phyloP scores from a whole-genome alignment of 192 early-diverging fungal species.

The Linderina pennispora region DNA sequence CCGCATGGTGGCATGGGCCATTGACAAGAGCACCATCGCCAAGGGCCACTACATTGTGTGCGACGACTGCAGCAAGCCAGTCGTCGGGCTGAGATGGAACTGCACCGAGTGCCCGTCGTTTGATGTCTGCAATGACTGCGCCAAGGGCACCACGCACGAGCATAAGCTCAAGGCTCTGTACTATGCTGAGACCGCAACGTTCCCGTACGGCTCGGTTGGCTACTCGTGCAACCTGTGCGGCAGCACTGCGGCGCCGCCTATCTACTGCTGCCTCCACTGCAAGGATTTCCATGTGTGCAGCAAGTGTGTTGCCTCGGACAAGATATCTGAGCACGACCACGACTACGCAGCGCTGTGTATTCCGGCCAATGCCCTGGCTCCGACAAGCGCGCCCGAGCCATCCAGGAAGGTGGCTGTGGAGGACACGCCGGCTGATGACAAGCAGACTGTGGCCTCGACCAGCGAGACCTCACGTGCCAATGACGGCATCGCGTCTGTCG shows the following conservation, averaged over 20 bases:
- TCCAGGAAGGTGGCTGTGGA: not conserved
- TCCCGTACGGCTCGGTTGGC: constrained; percentile 3
- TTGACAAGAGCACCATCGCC: constrained; percentile 11
- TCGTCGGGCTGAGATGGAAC: constrained; percentile 46
- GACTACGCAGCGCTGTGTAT: constrained; percentile 7
- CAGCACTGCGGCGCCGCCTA: constrained; percentile 6
- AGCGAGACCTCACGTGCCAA: not conserved
- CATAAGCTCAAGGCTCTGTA: constrained; percentile 25
- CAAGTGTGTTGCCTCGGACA: constrained; percentile 10
- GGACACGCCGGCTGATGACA: not conserved
- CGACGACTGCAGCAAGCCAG: constrained; percentile 47
- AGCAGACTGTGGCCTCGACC: not conserved
- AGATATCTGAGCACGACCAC: constrained; percentile 50
- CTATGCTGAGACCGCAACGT: constrained; percentile 12
- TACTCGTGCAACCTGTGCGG: constrained; percentile 34
- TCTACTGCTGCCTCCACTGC: constrained; percentile 32
- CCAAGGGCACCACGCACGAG: constrained; percentile 14
- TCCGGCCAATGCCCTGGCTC: not conserved
- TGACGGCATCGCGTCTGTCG: constrained; percentile 4
- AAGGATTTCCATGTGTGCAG: constrained; percentile 30
- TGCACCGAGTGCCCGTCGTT: constrained; percentile 55
- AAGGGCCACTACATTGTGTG: constrained; percentile 46
- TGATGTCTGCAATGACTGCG: constrained; percentile 61
- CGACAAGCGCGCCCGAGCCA: not conserved
- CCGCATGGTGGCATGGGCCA: constrained; percentile 31